A percentile compares a stretch with the other conserved stretches of the same genome.
phyloP scores from a whole-genome alignment of 2,329 filamentous ascomycete genomes.

The Cytospora piceicola region DNA sequence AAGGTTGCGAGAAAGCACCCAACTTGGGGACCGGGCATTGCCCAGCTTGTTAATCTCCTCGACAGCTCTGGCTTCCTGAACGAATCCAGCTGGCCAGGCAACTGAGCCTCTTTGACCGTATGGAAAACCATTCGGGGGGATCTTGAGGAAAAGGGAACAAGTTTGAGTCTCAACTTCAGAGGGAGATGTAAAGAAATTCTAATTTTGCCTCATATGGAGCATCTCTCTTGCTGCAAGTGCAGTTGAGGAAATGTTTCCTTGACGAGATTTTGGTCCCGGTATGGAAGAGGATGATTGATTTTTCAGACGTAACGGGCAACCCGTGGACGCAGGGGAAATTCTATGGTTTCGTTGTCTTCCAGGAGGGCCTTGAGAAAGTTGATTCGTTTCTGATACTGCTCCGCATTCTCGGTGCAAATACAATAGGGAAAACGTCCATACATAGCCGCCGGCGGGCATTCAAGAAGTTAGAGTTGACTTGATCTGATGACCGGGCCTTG shows the following conservation, averaged over 20 bases:
- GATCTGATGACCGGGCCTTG: not conserved
- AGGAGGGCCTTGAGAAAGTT: not conserved
- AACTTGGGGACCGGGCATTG: not conserved
- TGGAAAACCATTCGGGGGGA: no score
- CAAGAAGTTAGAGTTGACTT: not conserved
- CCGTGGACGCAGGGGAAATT: not conserved
- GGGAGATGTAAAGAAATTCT: no score
- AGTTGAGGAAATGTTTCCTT: no score
- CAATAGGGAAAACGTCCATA: not conserved
- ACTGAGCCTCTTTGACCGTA: not conserved
- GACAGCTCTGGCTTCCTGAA: not conserved
- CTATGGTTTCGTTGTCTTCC: not conserved
- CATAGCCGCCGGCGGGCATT: not conserved
- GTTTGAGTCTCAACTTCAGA: not conserved
- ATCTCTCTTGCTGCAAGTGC: no score
- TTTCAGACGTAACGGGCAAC: no score
- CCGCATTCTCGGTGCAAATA: not conserved
- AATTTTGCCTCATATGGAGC: no score
- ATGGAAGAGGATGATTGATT: no score
- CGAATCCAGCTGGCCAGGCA: not conserved
- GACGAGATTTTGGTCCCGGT: no score
- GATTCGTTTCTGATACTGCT: not conserved
- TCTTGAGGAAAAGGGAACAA: not conserved
- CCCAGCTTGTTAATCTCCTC: not conserved
- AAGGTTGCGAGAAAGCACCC: not conserved